Evolutionary conservation across 257 asterid species (phyloP).

Genomic region (Petunia secreta): DNA sequence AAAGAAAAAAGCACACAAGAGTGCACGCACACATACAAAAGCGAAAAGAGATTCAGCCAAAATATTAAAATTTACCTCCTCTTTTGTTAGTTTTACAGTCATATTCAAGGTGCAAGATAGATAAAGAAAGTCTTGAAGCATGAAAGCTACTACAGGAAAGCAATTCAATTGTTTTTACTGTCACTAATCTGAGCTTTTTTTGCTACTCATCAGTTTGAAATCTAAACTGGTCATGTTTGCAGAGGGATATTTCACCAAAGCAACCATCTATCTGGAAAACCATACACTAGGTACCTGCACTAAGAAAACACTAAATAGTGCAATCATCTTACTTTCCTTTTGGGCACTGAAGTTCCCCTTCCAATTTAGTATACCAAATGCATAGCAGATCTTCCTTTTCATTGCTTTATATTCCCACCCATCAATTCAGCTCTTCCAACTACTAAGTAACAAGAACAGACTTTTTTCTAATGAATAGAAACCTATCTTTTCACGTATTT

Average conservation of each 20-base stretch:
- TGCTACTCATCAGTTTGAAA: background rate
- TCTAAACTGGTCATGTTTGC: background rate
- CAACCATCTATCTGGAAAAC: background rate
- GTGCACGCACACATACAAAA: background rate
- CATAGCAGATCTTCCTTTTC: background rate
- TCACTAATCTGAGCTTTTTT: background rate
- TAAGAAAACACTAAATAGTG: background rate
- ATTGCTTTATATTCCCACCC: background rate
- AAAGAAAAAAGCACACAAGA: background rate
- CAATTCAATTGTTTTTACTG: background rate
- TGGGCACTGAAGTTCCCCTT: background rate
- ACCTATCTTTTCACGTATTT: background rate
- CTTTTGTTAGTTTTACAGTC: slow-evolving; percentile 5
- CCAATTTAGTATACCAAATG: background rate
- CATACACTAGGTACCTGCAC: background rate
- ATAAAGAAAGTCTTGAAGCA: background rate
- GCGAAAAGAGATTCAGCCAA: background rate
- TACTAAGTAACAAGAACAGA: background rate
- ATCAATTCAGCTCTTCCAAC: background rate
- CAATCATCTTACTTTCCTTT: background rate
- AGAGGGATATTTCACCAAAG: background rate
- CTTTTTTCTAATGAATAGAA: background rate
- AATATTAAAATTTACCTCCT: background rate
- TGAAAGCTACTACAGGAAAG: background rate
- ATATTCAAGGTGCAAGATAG: slow-evolving; percentile 1